A percentile compares a stretch with the other conserved stretches of the same genome.
phyloP scores from a whole-genome alignment of 1,284 basidiomycete genomes.

The Schizopora paradoxa region DNA sequence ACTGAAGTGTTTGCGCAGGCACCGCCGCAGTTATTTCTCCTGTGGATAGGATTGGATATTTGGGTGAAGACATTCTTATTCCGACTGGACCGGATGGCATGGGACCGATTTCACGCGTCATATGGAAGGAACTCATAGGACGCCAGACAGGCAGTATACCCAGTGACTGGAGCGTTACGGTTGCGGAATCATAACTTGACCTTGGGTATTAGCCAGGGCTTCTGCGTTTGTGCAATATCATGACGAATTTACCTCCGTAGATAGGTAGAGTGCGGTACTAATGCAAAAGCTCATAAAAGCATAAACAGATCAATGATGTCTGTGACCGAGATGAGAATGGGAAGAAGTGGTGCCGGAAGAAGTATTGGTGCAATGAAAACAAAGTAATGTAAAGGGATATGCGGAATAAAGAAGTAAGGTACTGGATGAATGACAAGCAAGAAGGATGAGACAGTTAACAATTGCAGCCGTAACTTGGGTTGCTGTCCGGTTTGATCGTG shows the following conservation, averaged over 20 bases:
- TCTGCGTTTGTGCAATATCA: too few relatives aligned
- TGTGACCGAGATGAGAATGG: slow-evolving; percentile 1
- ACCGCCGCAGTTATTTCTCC: slow-evolving; percentile 87
- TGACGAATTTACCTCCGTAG: too few relatives aligned
- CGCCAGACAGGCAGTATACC: slow-evolving; percentile 85
- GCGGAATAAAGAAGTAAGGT: too few relatives aligned
- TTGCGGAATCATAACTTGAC: slow-evolving; percentile 31
- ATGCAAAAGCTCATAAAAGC: too few relatives aligned
- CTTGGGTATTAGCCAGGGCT: too few relatives aligned
- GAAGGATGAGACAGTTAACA: slow-evolving; percentile 48
- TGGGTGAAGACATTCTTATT: slow-evolving; percentile 78
- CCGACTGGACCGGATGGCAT: slow-evolving; percentile 86
- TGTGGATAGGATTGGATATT: slow-evolving; percentile 83
- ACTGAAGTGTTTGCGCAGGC: slow-evolving; percentile 43
- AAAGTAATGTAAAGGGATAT: not conserved
- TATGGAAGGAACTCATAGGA: slow-evolving; percentile 83
- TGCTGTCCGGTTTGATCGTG: slow-evolving; percentile 89
- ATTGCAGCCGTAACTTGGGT: slow-evolving; percentile 90
- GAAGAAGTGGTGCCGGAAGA: not conserved
- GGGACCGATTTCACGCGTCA: slow-evolving; percentile 77
- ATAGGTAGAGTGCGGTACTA: too few relatives aligned
- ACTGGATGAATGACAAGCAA: not conserved
- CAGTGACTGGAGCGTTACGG: slow-evolving; percentile 76
- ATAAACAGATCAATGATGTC: too few relatives aligned
- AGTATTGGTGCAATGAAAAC: not conserved